These are phyloP conservation scores for Suillus paluster DNA, from an alignment of 768 basidiomycete genomes.

Conservation along the genomic window DNA sequence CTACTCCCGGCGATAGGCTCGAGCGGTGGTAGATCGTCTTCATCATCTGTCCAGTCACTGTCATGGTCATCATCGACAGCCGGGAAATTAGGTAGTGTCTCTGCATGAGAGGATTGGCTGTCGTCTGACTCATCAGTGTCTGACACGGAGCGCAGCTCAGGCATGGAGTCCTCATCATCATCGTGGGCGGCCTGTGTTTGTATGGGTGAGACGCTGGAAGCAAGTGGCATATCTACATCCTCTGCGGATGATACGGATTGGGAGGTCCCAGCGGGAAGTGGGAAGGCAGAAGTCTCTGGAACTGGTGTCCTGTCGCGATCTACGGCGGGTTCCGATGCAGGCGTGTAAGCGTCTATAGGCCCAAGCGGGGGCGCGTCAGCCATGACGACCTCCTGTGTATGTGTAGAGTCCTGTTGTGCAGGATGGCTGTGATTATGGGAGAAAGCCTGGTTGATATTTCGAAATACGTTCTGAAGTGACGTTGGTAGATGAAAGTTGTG, in stretches of 20 bases:
- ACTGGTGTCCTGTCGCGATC: conserved; percentile 5
- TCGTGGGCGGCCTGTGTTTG: conserved; percentile 15
- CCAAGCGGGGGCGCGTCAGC: conserved; percentile 11
- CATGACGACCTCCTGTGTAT: conserved; percentile 1
- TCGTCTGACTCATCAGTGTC: conserved; percentile 41
- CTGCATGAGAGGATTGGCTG: conserved; percentile 34
- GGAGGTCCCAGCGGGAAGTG: conserved; percentile 6
- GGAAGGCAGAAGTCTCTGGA: conserved; percentile 12
- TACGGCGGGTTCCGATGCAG: too few species aligned
- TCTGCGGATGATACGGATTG: conserved; percentile 8
- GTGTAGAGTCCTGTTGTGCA: conserved; percentile 1
- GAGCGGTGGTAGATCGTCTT: conserved; percentile 35
- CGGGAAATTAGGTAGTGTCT: conserved; percentile 29
- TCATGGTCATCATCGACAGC: conserved; percentile 37
- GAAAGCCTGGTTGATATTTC: conserved; percentile 38
- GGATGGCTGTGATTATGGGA: conserved; percentile 10
- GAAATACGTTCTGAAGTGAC: conserved; percentile 33
- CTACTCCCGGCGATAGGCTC: conserved; percentile 42
- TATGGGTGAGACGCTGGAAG: not conserved
- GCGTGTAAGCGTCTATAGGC: conserved; percentile 3
- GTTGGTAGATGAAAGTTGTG: conserved; percentile 28
- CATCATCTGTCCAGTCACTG: conserved; percentile 33
- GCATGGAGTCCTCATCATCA: conserved; percentile 46
- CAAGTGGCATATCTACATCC: conserved; percentile 15
- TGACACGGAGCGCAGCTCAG: conserved; percentile 43